Evolutionary conservation across 345 rosid species (phyloP).

Genomic region (Dipteronia sinensis): DNA sequence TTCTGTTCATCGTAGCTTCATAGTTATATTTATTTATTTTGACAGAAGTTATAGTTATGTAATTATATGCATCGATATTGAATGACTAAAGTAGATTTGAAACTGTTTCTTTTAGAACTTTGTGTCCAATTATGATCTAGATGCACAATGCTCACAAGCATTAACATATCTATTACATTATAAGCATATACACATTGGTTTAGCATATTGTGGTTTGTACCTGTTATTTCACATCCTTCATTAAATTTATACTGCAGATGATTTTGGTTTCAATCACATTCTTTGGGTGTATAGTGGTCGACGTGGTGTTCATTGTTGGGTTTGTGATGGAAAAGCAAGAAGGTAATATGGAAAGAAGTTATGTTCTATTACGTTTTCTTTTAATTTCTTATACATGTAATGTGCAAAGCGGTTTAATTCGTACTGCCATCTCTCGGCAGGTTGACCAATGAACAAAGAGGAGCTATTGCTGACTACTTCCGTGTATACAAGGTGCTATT

Average conservation of each 20-base stretch:
- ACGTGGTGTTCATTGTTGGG: conserved; percentile 99
- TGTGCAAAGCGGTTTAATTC: conserved; percentile 2
- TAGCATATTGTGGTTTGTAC: neutral
- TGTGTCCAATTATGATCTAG: neutral
- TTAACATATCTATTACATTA: neutral
- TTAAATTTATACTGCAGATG: conserved; percentile 53
- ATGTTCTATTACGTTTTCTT: neutral
- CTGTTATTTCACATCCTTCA: neutral
- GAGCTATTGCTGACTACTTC: conserved; percentile 89
- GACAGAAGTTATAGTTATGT: neutral
- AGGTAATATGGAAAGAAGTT: conserved; percentile 44
- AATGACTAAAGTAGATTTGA: neutral
- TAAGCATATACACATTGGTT: neutral
- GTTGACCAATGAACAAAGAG: conserved; percentile 87
- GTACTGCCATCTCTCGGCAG: conserved; percentile 37
- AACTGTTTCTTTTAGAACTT: neutral
- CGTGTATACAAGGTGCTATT: conserved; percentile 70
- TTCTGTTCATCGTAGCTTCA: neutral
- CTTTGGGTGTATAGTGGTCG: conserved; percentile 98
- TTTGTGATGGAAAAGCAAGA: conserved; percentile 92
- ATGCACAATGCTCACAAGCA: neutral
- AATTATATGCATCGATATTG: neutral
- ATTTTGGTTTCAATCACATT: conserved; percentile 86
- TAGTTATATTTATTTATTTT: neutral
- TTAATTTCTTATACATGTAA: neutral